Conservation (phyloP, 495 filamentous ascomycete species). For the Aeminium ludgeri region DNA sequence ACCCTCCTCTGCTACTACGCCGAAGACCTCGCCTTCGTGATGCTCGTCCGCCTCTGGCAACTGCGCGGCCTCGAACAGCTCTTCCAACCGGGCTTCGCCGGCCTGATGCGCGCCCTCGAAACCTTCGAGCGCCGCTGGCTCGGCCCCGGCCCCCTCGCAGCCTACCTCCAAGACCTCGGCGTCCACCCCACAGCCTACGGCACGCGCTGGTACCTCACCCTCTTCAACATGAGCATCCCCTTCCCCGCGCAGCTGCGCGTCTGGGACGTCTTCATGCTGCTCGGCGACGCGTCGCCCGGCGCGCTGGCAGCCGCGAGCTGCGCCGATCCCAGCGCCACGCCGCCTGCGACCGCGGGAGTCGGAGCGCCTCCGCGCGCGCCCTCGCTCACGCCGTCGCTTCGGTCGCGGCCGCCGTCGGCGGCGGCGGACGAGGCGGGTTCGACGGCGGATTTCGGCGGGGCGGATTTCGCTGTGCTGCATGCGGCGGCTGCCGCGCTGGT, state of each 20-base stretch:
- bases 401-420: no score
- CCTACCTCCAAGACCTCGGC: conserved; percentile 57
- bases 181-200: conserved; percentile 86
- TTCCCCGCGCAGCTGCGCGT: conserved; percentile 94
- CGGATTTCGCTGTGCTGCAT: conserved; percentile 70
- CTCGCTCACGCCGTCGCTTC: no score
- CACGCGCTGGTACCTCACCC: conserved; percentile 90
- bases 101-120: conserved; percentile 70
- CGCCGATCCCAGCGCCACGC: no score
- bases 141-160: conserved; percentile 51
- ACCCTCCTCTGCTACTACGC: conserved; percentile 94
- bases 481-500: conserved; percentile 82
- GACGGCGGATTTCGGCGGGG: conserved; percentile 34
- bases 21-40: conserved; percentile 84
- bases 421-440: neutral
- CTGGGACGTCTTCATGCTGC: conserved; percentile 97
- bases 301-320: no score
- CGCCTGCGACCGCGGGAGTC: no score
- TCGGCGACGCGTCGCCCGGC: conserved; percentile 54
- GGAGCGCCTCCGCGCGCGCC: no score
- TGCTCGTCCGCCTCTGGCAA: conserved; percentile 85
- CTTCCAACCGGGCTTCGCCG: conserved; percentile 69
- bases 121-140: conserved; percentile 87
- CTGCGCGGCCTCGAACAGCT: conserved; percentile 70
- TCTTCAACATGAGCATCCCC: conserved; percentile 95